Evolutionary conservation across 164 flowering plant genomes (phyloP), one percentile per base, ranked within the genome.

Genomic region (Stephania yunnanensis): DNA sequence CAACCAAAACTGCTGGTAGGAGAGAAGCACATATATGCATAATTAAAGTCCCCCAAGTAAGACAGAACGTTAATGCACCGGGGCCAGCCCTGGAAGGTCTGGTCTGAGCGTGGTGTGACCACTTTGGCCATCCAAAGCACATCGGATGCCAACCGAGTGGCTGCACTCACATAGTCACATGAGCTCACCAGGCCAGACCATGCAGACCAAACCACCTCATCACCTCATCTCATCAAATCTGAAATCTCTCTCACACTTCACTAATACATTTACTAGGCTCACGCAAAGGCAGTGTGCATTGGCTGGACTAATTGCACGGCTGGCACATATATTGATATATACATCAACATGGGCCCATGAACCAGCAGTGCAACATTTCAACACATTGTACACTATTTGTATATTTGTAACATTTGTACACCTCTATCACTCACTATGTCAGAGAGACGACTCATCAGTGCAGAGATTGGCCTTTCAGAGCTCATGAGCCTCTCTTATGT

Each of bases 61-160:
- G 64, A 58, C 64, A 58, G 64, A 58, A 15, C n/a, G 64, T 58
- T 58, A 58, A 58, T 58, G 64, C 64, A 58, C 64, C 5, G 64
- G 64, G 64, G 64, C 64, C 64, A 58, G 64, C 17, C 5, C 64
- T 58, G 20, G 6, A 50, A 2, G 12, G 55, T 7, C 55, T 50
- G 12, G 55, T 7, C 55, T 50, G 55, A 15, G 12, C 55, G 1
- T 58, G 64, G 64, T 1, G 64, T 58, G 64, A 58, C 64, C 64
- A 58, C 64, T 15, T 58, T 15, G 20, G 20, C n/a, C 20, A 58
- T 10, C 17, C 64, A 15, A 58, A 58, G 20, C n/a, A 72, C 74
- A 72, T 72, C 42, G 74, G 68, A 72, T 72, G 45, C 74, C 50
- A 1, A 31, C 42, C 68, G 44, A 31, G 68, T 72, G 74, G 74